Percentiles rank a stretch among this genome's conserved stretches.
Evolutionary conservation across 2,329 filamentous ascomycete genomes (phyloP).

Genomic region (Trichoderma semiorbis): DNA sequence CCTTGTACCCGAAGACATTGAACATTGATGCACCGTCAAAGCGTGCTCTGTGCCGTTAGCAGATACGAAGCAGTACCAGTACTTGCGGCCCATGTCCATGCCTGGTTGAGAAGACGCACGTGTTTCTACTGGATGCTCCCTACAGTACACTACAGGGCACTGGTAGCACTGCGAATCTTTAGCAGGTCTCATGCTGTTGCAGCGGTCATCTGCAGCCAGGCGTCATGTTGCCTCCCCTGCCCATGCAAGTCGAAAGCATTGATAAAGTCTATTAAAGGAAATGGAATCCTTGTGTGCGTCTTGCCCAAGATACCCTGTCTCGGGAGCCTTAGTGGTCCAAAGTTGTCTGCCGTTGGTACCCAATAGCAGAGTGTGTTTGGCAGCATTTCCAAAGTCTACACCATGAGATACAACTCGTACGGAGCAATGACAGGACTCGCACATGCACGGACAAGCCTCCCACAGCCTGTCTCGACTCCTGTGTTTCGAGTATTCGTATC

Average conservation of each 20-base stretch:
- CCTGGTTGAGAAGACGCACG: neutral
- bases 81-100: neutral
- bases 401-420: too few relatives aligned
- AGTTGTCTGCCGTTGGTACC: constrained; percentile 9
- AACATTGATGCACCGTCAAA: neutral
- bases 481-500: neutral
- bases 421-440: neutral
- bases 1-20: neutral
- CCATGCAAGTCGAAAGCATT: neutral
- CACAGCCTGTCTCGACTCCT: neutral
- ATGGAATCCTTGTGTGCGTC: neutral
- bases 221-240: neutral
- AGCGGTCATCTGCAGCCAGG: neutral
- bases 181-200: neutral
- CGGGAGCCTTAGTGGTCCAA: neutral
- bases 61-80: neutral
- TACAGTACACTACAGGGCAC: neutral
- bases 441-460: neutral
- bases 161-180: neutral
- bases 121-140: neutral
- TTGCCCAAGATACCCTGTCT: neutral
- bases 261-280: neutral
- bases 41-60: neutral
- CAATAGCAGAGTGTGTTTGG: constrained; percentile 1
- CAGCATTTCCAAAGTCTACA: neutral